phyloP scores from a whole-genome alignment of 495 filamentous ascomycete species.

The Barbatosphaeria neglecta region DNA sequence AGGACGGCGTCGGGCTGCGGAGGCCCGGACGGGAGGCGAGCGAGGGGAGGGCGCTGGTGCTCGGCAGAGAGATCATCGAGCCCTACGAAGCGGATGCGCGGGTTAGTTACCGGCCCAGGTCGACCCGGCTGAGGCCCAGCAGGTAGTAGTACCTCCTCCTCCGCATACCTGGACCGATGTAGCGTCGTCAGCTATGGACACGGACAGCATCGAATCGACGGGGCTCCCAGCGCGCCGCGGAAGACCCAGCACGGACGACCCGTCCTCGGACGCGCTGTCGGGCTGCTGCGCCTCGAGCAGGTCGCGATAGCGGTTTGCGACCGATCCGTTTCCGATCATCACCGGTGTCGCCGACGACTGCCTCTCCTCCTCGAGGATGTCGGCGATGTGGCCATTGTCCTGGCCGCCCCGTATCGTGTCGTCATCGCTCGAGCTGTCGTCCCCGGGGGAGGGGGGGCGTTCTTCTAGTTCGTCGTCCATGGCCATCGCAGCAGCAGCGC shows the following conservation, averaged over 20 bases:
- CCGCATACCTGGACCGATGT: slow-evolving; percentile 81
- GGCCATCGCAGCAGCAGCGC: slow-evolving; percentile 13
- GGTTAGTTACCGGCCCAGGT: slow-evolving; percentile 14
- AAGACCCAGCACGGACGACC: slow-evolving; percentile 26
- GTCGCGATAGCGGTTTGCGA: slow-evolving; percentile 35
- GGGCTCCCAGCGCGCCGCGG: slow-evolving; percentile 32
- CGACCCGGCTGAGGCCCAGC: neutral
- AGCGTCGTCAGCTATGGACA: slow-evolving; percentile 77
- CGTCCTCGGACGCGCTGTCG: slow-evolving; percentile 36
- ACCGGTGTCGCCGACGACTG: slow-evolving; percentile 10
- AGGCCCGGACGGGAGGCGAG: slow-evolving; percentile 34
- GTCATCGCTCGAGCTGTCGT: slow-evolving; percentile 28
- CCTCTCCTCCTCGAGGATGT: slow-evolving; percentile 26
- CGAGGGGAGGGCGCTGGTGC: slow-evolving; percentile 46
- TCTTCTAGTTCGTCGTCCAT: slow-evolving; percentile 32
- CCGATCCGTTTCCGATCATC: slow-evolving; percentile 17
- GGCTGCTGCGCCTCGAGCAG: slow-evolving; percentile 21
- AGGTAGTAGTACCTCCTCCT: slow-evolving; percentile 41
- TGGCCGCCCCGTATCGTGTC: slow-evolving; percentile 30
- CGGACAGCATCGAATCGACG: slow-evolving; percentile 45
- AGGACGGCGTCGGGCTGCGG: slow-evolving; percentile 58
- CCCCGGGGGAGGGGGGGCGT: slow-evolving; percentile 16
- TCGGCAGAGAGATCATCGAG: slow-evolving; percentile 66
- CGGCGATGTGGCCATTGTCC: slow-evolving; percentile 28
- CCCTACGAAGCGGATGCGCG: too few species aligned